Evolutionary conservation across 2,329 filamentous ascomycete species (phyloP).

Genomic region (Colletotrichum noveboracense): DNA sequence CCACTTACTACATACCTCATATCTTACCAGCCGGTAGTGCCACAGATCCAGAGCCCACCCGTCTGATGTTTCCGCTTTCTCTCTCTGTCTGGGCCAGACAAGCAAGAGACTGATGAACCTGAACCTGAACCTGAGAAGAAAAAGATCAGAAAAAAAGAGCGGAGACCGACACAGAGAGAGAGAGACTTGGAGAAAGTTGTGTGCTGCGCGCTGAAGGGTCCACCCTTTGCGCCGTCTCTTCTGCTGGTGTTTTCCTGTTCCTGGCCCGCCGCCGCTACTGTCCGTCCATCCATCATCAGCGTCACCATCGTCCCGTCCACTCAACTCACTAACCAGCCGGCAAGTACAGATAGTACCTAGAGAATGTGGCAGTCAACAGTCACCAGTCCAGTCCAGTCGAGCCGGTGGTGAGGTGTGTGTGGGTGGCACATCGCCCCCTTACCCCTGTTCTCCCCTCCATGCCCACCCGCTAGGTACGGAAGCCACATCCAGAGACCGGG

Average conservation of each 20-base stretch:
- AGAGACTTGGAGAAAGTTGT: not conserved
- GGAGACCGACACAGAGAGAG: not conserved
- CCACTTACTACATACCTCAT: not conserved
- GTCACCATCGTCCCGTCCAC: not conserved
- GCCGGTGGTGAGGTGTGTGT: not conserved
- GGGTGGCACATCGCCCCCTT: conserved; percentile 1
- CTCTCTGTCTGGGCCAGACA: conserved; percentile 37
- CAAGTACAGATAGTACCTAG: not conserved
- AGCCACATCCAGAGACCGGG: conserved; percentile 8
- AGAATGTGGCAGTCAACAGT: not conserved
- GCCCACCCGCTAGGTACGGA: conserved; percentile 11
- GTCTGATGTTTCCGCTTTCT: conserved; percentile 48
- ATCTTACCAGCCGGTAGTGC: not conserved
- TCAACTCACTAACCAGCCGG: not conserved
- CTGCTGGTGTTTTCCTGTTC: conserved; percentile 32
- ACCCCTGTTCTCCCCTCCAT: conserved; percentile 8
- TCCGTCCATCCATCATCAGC: conserved; percentile 17
- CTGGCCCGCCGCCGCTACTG: conserved; percentile 27
- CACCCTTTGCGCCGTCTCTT: conserved; percentile 29
- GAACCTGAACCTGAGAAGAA: conserved; percentile 36
- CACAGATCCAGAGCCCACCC: conserved; percentile 18
- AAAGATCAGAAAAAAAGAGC: conserved; percentile 24
- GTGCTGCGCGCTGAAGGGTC: conserved; percentile 7
- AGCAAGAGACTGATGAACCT: conserved; percentile 25
- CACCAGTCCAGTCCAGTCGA: not conserved